Percentiles rank a stretch among this genome's conserved stretches.
phyloP scores from a whole-genome alignment of 176 grass and related monocot genomes.

The Saccharum spontaneum region DNA sequence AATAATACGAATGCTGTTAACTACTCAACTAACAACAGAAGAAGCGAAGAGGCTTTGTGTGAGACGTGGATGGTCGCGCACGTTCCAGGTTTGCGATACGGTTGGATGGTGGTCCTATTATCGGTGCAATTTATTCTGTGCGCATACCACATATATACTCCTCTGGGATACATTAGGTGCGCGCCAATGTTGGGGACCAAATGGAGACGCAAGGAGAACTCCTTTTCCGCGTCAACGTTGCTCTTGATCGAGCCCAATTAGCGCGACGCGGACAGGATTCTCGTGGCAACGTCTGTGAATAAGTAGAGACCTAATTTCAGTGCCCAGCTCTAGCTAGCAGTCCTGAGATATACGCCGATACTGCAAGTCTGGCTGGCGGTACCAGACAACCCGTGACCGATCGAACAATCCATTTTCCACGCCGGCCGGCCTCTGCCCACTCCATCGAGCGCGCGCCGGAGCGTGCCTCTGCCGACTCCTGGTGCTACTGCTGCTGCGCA shows the following conservation, averaged over 20 bases:
- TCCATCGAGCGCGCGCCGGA: not conserved
- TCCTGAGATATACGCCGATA: not conserved
- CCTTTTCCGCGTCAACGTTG: slow-evolving; percentile 18
- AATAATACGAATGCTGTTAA: not conserved
- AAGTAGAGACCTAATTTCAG: not conserved
- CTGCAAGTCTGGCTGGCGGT: not conserved
- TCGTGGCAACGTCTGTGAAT: not conserved
- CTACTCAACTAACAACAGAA: not conserved
- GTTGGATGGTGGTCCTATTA: not conserved
- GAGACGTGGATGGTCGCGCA: not conserved
- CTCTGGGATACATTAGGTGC: not conserved
- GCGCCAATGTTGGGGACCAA: not conserved
- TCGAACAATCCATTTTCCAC: not conserved
- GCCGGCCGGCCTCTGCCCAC: not conserved
- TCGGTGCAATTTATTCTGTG: not conserved
- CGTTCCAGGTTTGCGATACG: not conserved
- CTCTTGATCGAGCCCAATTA: not conserved
- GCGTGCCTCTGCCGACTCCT: not conserved
- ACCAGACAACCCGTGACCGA: slow-evolving; percentile 4
- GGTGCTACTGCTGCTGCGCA: not conserved
- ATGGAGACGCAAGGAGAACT: not conserved
- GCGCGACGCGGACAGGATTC: not conserved
- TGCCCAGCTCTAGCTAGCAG: not conserved
- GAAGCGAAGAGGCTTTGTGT: not conserved
- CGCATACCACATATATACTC: not conserved